These are phyloP conservation scores for Cystobasidiopsis lactophilus DNA, from an alignment of 768 basidiomycete species.

Conservation along the genomic window DNA sequence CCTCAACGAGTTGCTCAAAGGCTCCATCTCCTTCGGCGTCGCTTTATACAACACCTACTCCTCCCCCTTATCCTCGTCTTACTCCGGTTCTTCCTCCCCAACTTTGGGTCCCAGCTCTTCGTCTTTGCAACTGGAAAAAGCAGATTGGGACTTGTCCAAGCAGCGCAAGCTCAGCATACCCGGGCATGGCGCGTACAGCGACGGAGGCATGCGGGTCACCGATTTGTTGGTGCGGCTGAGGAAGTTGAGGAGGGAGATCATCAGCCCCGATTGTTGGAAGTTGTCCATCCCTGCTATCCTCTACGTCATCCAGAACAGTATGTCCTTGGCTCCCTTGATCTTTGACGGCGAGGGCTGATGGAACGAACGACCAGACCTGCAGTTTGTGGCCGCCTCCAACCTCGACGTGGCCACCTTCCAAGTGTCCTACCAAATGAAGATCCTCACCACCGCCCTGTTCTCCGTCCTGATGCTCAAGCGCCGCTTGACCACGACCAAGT, in stretches of 20 bases:
- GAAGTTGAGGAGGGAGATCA: conserved; percentile 6
- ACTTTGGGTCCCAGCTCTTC: no score
- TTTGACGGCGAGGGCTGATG: neutral
- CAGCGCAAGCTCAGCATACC: no score
- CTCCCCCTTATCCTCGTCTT: neutral
- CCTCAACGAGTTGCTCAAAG: conserved; percentile 82
- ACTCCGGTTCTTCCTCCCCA: neutral
- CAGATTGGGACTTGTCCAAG: no score
- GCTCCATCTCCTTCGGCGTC: conserved; percentile 60
- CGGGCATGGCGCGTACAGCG: no score
- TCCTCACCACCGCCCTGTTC: conserved; percentile 61
- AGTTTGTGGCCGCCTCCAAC: conserved; percentile 84
- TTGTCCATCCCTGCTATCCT: conserved; percentile 88
- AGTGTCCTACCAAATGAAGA: conserved; percentile 83
- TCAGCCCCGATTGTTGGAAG: conserved; percentile 81
- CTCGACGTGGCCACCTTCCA: conserved; percentile 90
- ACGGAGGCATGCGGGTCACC: no score
- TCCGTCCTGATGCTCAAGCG: conserved; percentile 77
- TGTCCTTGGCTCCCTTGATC: neutral
- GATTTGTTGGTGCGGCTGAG: no score
- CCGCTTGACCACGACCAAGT: conserved; percentile 32
- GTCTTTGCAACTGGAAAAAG: no score
- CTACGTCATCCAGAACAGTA: conserved; percentile 32
- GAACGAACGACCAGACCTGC: conserved; percentile 28
- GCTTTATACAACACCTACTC: conserved; percentile 28